Conservation (phyloP, 495 filamentous ascomycete species). For the Xylaria sp. region DNA sequence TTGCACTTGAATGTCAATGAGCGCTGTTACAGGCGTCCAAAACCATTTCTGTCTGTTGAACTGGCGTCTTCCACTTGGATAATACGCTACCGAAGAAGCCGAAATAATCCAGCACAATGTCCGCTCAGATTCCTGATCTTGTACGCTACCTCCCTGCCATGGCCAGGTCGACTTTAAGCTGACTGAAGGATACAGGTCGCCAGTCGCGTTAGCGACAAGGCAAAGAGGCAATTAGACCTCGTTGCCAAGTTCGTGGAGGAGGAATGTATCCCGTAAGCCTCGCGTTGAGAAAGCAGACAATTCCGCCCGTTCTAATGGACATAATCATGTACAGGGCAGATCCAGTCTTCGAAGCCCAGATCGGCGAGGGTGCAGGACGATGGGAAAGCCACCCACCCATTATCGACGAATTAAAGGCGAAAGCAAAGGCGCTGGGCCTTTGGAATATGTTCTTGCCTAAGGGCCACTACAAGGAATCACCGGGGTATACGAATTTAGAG, state of each 20-base stretch:
- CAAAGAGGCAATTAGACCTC: constrained; percentile 69
- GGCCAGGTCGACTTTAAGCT: constrained; percentile 30
- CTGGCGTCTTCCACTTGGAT: neutral
- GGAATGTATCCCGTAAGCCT: constrained; percentile 79
- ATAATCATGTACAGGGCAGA: constrained; percentile 62
- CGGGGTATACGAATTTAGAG: constrained; percentile 88
- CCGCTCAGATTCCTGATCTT: constrained; percentile 69
- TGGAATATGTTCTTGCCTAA: constrained; percentile 99
- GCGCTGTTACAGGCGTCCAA: neutral
- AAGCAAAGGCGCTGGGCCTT: constrained; percentile 82
- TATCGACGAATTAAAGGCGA: constrained; percentile 86
- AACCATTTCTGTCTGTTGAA: neutral
- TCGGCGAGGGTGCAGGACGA: constrained; percentile 75
- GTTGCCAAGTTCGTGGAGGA: constrained; percentile 97
- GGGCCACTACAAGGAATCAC: constrained; percentile 92
- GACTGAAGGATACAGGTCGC: constrained; percentile 52
- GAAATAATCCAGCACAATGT: constrained; percentile 55
- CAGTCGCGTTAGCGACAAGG: constrained; percentile 76
- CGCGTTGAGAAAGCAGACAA: neutral
- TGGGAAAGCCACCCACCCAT: constrained; percentile 79
- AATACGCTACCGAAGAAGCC: neutral
- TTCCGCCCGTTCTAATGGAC: constrained; percentile 27
- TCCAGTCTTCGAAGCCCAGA: constrained; percentile 75
- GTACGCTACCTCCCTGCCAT: constrained; percentile 51
- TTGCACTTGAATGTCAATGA: neutral